Evolutionary conservation across 164 flowering plant genomes (phyloP), one percentile per base, ranked within the genome.

Genomic region (Vitis cinerea): DNA sequence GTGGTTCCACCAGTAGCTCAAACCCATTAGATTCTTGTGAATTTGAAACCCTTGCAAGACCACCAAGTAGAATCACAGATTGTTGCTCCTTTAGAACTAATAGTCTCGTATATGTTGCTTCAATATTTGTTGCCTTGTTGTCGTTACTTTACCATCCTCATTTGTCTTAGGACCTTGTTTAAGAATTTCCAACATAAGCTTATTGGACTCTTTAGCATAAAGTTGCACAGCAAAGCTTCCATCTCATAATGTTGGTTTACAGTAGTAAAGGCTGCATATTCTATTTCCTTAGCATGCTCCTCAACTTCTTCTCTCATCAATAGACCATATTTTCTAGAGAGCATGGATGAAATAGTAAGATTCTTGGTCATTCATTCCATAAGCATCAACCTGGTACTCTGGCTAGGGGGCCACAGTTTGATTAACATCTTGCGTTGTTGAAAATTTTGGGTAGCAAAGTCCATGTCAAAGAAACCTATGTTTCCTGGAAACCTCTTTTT

Each of bases 321-420:
- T 59, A 84, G 72, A 61, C 89, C 89, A 80, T 85, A 83, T 72
- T 84, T 87, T 61, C 89, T 79, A 7, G 91, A 81, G 64, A 86
- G 78, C 51, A 85, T 71, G 67, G 89, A 84, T 50, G 87, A 87
- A 50, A 85, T 83, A 0, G 72, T 77, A 19, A 87, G 80, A 76
- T 84, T 87, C 72, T 81, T 81, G 50, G 77, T 76, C 85, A 87
- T 85, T 60, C 88, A 75, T 31, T 87, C 86, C 8, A 83, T 81
- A 67, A 87, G 85, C 83, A 77, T 77, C 50, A 75, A 61, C 76
- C 91, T 74, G 19, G 91, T 87, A 56, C 82, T 72, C 76, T 75
- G 79, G 68, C 84, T 84, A 8, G 89, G 89, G n/a, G 89, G 91
- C 91, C 91, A 87, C 64, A 87, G 48, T 73, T 88, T 86, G 54